A percentile compares a stretch with the other conserved stretches of the same genome.
Conservation (phyloP, 208 protist genomes). For the Angomonas ambiguus region DNA sequence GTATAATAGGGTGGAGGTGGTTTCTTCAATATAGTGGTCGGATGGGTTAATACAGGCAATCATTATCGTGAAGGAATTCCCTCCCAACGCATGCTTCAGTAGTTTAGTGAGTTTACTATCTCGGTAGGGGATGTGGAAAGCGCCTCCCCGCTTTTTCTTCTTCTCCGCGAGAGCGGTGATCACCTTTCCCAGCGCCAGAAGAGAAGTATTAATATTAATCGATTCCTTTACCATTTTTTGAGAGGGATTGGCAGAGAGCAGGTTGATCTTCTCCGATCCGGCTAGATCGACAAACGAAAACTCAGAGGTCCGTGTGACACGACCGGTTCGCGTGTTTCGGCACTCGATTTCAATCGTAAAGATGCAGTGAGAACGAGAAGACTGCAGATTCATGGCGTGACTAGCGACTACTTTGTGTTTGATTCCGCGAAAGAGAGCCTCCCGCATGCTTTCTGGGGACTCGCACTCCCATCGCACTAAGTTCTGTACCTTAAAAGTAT, state of each 20-base stretch:
- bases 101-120: conserved; percentile 89
- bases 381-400: conserved; percentile 86
- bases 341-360: conserved; percentile 85
- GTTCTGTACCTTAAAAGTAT: conserved; percentile 85
- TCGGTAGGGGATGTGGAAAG: conserved; percentile 84
- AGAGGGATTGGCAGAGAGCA: conserved; percentile 44
- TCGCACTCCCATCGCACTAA: conserved; percentile 77
- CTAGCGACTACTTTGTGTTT: conserved; percentile 73
- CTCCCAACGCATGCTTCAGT: conserved; percentile 79
- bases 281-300: conserved; percentile 90
- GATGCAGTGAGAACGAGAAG: conserved; percentile 89
- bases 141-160: conserved; percentile 14
- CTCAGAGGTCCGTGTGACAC: conserved; percentile 44
- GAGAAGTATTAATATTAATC: conserved; percentile 91
- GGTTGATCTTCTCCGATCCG: conserved; percentile 83
- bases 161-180: conserved; percentile 68
- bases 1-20: conserved; percentile 87
- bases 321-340: conserved; percentile 24
- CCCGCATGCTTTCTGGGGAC: conserved; percentile 60
- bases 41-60: conserved; percentile 85
- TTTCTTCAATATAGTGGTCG: conserved; percentile 85
- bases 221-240: conserved; percentile 70
- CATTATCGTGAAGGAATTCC: conserved; percentile 82
- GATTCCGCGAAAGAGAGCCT: conserved; percentile 67
- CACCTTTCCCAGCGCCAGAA: conserved; percentile 90